Conservation (phyloP, 176 grass and related monocot species). For the Lolium multiflorum region DNA sequence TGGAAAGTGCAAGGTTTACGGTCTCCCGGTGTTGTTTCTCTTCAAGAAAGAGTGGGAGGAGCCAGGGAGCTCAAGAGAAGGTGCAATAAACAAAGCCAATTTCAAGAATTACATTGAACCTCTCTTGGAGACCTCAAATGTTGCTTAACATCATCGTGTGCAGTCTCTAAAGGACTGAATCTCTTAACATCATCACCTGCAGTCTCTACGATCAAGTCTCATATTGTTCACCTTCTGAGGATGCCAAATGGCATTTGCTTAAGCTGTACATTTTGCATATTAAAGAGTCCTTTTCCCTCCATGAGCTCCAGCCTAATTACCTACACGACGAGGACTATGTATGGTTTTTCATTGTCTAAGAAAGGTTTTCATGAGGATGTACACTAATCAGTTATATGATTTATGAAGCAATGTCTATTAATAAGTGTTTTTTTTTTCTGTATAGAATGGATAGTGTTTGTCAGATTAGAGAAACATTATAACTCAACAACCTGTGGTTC, state of each 20-base stretch:
- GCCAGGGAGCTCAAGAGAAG: slow-evolving; percentile 85
- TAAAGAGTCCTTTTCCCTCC: slow-evolving; percentile 3
- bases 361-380: slow-evolving; percentile 10
- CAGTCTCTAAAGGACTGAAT: slow-evolving; percentile 4
- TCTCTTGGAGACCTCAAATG: slow-evolving; percentile 50
- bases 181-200: slow-evolving; percentile 30
- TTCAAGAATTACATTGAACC: slow-evolving; percentile 84
- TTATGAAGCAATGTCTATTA: slow-evolving; percentile 16
- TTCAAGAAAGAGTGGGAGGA: slow-evolving; percentile 93
- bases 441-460: background rate
- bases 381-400: background rate
- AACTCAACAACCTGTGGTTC: background rate
- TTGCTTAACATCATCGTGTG: slow-evolving; percentile 32
- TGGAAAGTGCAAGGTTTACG: slow-evolving; percentile 81
- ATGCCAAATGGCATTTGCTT: slow-evolving; percentile 23
- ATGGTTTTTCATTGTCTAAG: slow-evolving; percentile 20
- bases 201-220: background rate
- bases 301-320: slow-evolving; percentile 22
- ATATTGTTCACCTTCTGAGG: background rate
- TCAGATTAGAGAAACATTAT: background rate
- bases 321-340: background rate
- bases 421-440: background rate
- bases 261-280: background rate
- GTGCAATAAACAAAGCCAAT: slow-evolving; percentile 83
- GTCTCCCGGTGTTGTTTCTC: slow-evolving; percentile 77